Evolutionary conservation across 2,329 filamentous ascomycete species (phyloP), one percentile per base, ranked within the genome.

Genomic region (Cercospora canescens): DNA sequence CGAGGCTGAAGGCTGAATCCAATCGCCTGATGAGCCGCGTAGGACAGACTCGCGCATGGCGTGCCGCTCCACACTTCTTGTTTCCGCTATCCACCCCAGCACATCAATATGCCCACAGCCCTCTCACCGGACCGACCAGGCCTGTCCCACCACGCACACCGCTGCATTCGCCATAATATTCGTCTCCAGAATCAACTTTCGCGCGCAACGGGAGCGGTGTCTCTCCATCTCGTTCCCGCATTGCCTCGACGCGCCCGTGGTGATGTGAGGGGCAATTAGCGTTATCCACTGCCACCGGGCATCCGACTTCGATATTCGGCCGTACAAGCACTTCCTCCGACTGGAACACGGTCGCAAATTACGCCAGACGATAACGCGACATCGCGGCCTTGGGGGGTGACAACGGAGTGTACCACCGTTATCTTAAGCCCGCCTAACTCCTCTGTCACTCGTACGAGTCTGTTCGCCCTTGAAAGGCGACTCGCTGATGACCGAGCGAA

Each of bases 1-100:
- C 54, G 64, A 62, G 64, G 64, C 64, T 64, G 62, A 52, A 58
- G 41, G 50, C 39, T 58, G 61, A 66, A 50, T 57, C 57, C 41
- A 65, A 57, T 60, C 57, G 57, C 34, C 37, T 60, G 57, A 41
- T 60, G 57, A 30, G 60, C 58, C 26, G 28, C 39, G 59, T 50
- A 61, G 59, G 59, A 61, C 59, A 54, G 39, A 37, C 59, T 52
- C 41, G 24, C 45, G 59, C 59, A 61, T 54, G 59, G 59, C 59
- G 52, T 50, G 59, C 45, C 37, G 58, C 37, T 52, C 21, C 55
- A n/a, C 28, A 21, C 45, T 24, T 50, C 37, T 55, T 34, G 58
- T 55, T 62, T 60, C 63, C 58, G 59, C 35, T 18, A 45, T 32
- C 12, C 48, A n/a, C 48, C 60, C 45, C 60, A 56, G 50, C 50